A percentile compares a stretch with the other conserved stretches of the same genome.
These are phyloP conservation scores for Nicotiana paniculata DNA, from an alignment of 257 asterid species.

Conservation along the genomic window DNA sequence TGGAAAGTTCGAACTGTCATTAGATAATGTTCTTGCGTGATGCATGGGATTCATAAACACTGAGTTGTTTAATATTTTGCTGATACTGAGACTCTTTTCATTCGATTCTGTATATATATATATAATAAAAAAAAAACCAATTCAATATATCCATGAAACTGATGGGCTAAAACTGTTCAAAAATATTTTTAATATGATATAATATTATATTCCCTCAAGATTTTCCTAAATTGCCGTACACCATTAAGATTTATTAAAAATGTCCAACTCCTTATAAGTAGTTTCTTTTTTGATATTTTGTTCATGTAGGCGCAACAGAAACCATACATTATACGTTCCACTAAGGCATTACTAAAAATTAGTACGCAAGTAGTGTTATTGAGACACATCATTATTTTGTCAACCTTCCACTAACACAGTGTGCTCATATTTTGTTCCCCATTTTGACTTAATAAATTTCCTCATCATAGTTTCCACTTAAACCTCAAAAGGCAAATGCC, in stretches of 20 bases:
- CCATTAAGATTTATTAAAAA: too few species aligned
- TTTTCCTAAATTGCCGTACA: too few species aligned
- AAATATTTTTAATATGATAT: too few species aligned
- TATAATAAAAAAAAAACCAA: neutral
- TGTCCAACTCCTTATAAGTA: too few species aligned
- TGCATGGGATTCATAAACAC: neutral
- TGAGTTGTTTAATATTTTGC: neutral
- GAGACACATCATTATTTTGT: conserved; percentile 21
- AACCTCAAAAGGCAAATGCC: neutral
- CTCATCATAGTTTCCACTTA: conserved; percentile 19
- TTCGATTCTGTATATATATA: neutral
- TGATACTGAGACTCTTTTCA: neutral
- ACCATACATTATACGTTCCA: neutral
- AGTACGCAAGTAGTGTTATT: neutral
- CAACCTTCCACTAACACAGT: conserved; percentile 28
- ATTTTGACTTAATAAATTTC: conserved; percentile 23
- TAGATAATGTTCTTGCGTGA: neutral
- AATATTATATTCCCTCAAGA: too few species aligned
- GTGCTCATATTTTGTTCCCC: conserved; percentile 8
- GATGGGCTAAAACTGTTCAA: too few species aligned
- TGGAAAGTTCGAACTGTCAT: neutral
- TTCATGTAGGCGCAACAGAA: too few species aligned
- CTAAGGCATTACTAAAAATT: neutral
- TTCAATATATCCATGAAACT: neutral
- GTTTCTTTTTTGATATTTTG: too few species aligned